Base-by-base conservation (phyloP, 179 eudicot species). In the Beta macrorhiza region DNA sequence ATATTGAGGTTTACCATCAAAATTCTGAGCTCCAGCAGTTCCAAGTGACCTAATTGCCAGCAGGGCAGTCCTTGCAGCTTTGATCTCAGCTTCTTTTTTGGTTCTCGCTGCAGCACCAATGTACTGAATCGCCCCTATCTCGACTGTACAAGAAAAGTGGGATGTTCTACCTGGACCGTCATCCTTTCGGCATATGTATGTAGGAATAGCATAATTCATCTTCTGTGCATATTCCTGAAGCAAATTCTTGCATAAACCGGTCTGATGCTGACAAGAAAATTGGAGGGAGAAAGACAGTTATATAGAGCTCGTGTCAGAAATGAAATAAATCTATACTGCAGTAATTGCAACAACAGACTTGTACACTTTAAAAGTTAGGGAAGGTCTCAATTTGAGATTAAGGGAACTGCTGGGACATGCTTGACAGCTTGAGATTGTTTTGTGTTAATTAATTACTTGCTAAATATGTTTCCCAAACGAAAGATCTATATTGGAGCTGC, bases 171-270 rank as follows among this genome's bases (percentile, higher is more conserved):
- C 87, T 32, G 80, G 73, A 71, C 63, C 53, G 29, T 85, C 91
- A 7, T 78, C 89, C 79, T 81, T 91, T 7, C 53, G 76, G 82
- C 93, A 89, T 44, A 75, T 73, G 53, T 94, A 94, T 1, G 74
- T 76, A 61, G 99, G 99, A 57, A 92, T 86, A 13, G 97, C 99
- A 71, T 89, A 93, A 81, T 92, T 94, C 98, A 94, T 94, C 87
- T 97, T 97, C 81, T 97, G 99, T 37, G 99, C 94, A 81, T 94
- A 97, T 81, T 93, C 99, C 78, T 97, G 99, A 72, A 97, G 91
- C 78, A 92, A 85, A 82, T 97, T 97, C 81, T 97, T 97, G 88
- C 97, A 92, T 76, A 97, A 84, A 53, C 99, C 99, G 10, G 97
- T 94, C 83, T 93, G 91, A 82, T 94, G 98, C 99, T 97, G 93